A percentile compares a stretch with the other conserved stretches of the same genome.
phyloP scores from a whole-genome alignment of 148 eudicot genomes.

The Vaccinium vitisidaea region DNA sequence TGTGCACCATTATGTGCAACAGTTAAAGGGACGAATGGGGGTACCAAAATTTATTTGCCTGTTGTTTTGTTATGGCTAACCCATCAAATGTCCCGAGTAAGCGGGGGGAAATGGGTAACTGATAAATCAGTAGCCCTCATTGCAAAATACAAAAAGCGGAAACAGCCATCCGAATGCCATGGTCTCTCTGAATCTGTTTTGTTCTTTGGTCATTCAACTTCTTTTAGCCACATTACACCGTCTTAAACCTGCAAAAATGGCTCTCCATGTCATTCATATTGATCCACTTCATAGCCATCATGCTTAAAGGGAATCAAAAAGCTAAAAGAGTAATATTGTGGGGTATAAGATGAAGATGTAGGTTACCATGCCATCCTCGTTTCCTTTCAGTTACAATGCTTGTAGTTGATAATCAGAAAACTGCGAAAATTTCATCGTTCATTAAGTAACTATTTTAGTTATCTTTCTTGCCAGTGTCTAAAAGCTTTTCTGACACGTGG shows the following conservation, averaged over 20 bases:
- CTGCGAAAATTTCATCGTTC: background rate
- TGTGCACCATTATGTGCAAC: background rate
- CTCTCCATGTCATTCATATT: background rate
- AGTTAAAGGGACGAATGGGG: background rate
- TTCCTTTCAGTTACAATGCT: background rate
- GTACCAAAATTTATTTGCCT: background rate
- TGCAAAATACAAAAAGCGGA: background rate
- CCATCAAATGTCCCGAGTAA: background rate
- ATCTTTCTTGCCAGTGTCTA: background rate
- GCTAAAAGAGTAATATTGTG: background rate
- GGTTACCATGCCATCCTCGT: background rate
- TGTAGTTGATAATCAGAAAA: background rate
- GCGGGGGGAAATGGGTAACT: background rate
- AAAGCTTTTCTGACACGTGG: background rate
- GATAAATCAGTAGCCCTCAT: background rate
- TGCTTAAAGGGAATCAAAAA: background rate
- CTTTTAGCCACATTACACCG: background rate
- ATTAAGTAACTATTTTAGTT: background rate
- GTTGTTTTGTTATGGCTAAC: background rate
- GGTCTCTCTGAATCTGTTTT: background rate
- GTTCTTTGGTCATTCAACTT: conserved; percentile 9
- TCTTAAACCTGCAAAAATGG: background rate
- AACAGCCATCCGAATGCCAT: conserved; percentile 1
- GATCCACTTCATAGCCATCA: background rate
- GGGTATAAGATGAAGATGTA: background rate